Evolutionary conservation across 2,329 filamentous ascomycete species (phyloP), one percentile per base, ranked within the genome.

Genomic region (Dactylellina leptospora): DNA sequence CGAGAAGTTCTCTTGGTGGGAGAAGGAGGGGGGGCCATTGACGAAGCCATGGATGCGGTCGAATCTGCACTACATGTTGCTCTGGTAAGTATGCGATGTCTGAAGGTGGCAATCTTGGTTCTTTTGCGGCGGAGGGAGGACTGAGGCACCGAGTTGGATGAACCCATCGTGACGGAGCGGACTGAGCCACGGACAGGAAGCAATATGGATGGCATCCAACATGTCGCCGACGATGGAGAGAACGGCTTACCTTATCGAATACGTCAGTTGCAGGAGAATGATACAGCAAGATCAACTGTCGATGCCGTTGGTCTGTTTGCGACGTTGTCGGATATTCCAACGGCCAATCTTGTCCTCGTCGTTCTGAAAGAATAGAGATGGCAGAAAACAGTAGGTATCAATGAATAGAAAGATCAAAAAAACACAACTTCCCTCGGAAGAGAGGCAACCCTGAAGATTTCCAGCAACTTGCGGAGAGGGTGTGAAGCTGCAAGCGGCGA

Each of bases 401-500:
- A n/a, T 27, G 23, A 38, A 53, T 3, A 23, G n/a, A 8, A 38
- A 53, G 16, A 38, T 36, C 11, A 51, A 38, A 40, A 11, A 40
- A 11, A 40, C 13, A 40, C 38, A 33, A 36, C 23, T 22, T 44
- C 18, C 40, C 38, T 64, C 60, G 16, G 53, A 48, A 58, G 61
- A 66, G 48, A 11, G 55, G 61, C 42, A 51, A 45, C 61, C 61
- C 61, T 48, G 42, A 47, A 9, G 27, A 51, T 28, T 44, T 66
- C 51, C 61, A 66, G 45, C 51, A 58, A 48, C 44, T 60, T 25
- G 36, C 38, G 62, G 54, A 60, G n/a, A 30, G 45, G 53, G 45
- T 18, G 9, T 54, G 62, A 68, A 68, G 62, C 62, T 68, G 62
- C 38, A 51, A 60, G 45, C 45, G 62, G 54, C 60, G 36, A 50